Percentiles rank a stretch among this genome's conserved stretches.
Conservation (phyloP, 345 rosid genomes). For the Microcos paniculata region DNA sequence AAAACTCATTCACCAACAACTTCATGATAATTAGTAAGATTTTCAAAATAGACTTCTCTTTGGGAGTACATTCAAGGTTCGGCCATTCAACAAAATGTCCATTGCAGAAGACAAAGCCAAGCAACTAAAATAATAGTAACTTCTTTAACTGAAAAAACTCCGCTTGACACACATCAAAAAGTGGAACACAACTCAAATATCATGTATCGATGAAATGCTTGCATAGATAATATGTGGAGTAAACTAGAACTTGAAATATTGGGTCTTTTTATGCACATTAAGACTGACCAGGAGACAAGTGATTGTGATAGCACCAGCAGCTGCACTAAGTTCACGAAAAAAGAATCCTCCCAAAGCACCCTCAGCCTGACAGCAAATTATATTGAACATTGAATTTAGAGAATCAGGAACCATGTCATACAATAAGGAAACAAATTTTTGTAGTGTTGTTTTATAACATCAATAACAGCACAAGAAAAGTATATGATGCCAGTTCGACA, state of each 20-base stretch:
- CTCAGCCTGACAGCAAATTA: conserved; percentile 47
- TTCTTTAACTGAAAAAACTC: not conserved
- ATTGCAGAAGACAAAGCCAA: not conserved
- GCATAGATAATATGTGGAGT: not conserved
- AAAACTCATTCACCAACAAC: not conserved
- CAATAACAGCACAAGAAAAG: not conserved
- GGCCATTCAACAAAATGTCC: not conserved
- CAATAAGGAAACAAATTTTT: not conserved
- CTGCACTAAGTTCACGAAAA: conserved; percentile 68
- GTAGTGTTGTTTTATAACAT: not conserved
- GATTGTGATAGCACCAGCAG: conserved; percentile 81
- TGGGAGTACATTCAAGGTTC: not conserved
- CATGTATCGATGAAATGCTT: not conserved
- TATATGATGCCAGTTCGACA: not conserved
- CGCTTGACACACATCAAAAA: not conserved
- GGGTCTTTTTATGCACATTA: conserved; percentile 4
- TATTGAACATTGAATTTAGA: conserved; percentile 11
- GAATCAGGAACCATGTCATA: not conserved
- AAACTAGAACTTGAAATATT: not conserved
- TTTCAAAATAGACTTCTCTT: not conserved
- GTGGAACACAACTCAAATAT: not conserved
- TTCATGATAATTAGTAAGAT: not conserved
- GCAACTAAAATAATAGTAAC: not conserved
- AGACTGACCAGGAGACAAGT: conserved; percentile 85
- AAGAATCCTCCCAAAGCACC: conserved; percentile 54